These are phyloP conservation scores for Buxus sempervirens DNA, from an alignment of 164 flowering plant genomes.

Conservation along the genomic window DNA sequence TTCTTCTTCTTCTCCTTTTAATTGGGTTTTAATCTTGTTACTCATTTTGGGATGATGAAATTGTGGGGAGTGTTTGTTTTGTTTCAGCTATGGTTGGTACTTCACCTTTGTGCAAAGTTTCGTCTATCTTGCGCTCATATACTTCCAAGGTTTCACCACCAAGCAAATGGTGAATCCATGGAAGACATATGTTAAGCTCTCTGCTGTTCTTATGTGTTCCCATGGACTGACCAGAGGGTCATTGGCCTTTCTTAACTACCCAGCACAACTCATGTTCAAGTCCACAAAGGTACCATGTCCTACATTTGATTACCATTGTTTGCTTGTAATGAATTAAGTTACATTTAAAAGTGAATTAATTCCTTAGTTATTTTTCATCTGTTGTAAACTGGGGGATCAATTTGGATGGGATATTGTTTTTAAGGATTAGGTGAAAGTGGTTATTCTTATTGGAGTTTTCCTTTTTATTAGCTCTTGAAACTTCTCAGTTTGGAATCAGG, in stretches of 20 bases:
- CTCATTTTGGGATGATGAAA: conserved; percentile 7
- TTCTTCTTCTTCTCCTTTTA: not conserved
- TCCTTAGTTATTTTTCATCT: no score
- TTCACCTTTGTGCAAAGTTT: conserved; percentile 90
- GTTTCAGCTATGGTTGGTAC: conserved; percentile 88
- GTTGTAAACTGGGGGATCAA: not conserved
- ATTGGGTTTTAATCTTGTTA: not conserved
- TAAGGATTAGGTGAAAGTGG: no score
- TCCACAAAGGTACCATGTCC: conserved; percentile 91
- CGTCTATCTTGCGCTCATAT: conserved; percentile 63
- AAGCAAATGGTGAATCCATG: conserved; percentile 91
- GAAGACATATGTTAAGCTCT: conserved; percentile 71
- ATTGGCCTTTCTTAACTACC: conserved; percentile 84
- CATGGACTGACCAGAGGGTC: conserved; percentile 93
- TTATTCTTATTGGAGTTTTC: no score
- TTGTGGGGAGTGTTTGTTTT: no score
- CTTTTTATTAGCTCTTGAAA: no score
- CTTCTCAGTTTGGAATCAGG: no score
- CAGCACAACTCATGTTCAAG: conserved; percentile 94
- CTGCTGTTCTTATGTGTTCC: conserved; percentile 91
- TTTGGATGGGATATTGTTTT: not conserved
- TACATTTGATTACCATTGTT: no score
- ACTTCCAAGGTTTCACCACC: conserved; percentile 75
- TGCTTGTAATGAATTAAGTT: no score
- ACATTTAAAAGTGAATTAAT: no score